These are phyloP conservation scores for Spongospora subterranea DNA, from an alignment of 208 protist species.

Conservation along the genomic window DNA sequence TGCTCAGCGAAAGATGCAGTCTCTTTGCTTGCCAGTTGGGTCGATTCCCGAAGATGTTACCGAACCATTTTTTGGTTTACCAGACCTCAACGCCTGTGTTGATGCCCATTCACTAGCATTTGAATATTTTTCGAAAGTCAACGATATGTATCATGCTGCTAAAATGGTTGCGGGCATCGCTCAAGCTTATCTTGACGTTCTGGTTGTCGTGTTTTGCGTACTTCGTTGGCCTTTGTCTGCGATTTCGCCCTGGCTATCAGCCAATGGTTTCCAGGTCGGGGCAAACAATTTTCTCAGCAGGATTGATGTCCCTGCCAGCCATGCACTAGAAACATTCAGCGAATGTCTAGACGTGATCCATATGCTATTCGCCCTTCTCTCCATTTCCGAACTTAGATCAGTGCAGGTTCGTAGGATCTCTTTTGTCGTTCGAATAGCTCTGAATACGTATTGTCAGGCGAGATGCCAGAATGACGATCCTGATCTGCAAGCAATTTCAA, in stretches of 20 bases:
- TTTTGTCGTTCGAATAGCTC: neutral
- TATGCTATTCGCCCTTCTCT: neutral
- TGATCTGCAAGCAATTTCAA: neutral
- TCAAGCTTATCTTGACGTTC: conserved; percentile 47
- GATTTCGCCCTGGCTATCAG: neutral
- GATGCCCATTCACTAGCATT: neutral
- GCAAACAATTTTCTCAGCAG: neutral
- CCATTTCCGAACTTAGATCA: neutral
- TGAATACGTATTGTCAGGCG: neutral
- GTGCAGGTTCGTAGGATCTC: conserved; percentile 14
- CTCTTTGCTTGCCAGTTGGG: neutral
- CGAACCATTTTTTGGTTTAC: neutral
- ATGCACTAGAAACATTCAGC: conserved; percentile 23
- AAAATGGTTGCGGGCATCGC: conserved; percentile 41
- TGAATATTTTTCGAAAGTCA: conserved; percentile 42
- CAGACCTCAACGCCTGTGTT: neutral
- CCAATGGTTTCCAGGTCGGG: neutral
- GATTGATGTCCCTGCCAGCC: neutral
- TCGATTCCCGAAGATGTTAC: neutral
- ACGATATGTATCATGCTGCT: conserved; percentile 28
- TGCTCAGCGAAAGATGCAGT: neutral
- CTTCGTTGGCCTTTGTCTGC: neutral
- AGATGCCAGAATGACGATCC: neutral
- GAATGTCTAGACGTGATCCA: conserved; percentile 5
- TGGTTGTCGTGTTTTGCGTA: neutral